Evolutionary conservation across 2,329 filamentous ascomycete species (phyloP).

Genomic region (Lasiodiplodia gonubiensis): DNA sequence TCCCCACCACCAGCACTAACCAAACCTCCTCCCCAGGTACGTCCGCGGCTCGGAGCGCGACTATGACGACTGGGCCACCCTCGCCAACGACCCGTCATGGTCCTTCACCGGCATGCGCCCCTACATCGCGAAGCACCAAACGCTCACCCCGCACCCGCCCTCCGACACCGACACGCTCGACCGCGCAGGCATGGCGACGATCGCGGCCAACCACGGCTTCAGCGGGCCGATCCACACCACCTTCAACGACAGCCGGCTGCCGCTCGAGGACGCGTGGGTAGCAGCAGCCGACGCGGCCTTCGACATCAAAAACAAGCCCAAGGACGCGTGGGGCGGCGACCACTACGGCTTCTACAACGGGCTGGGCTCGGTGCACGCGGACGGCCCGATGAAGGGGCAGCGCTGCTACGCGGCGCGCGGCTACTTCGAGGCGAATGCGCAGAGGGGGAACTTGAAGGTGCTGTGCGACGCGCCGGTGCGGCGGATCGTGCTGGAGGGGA

Average conservation of each 20-base stretch:
- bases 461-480: neutral
- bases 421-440: conserved; percentile 29
- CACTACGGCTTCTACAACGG: conserved; percentile 45
- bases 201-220: conserved; percentile 43
- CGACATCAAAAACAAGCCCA: conserved; percentile 39
- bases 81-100: conserved; percentile 43
- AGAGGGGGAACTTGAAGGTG: neutral
- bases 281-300: conserved; percentile 38
- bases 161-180: conserved; percentile 35
- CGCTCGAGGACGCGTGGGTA: conserved; percentile 34
- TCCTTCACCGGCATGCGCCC: conserved; percentile 54
- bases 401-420: conserved; percentile 45
- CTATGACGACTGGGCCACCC: conserved; percentile 31
- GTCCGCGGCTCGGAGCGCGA: conserved; percentile 34
- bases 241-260: conserved; percentile 42
- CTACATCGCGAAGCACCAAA: conserved; percentile 51
- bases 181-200: conserved; percentile 38
- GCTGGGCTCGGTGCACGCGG: conserved; percentile 37
- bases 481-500: neutral
- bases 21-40: conserved; percentile 41
- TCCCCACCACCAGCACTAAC: neutral
- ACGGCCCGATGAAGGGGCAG: conserved; percentile 40
- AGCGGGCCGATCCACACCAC: conserved; percentile 43
- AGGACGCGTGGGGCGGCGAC: conserved; percentile 45
- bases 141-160: conserved; percentile 39